A percentile compares a stretch with the other conserved stretches of the same genome.
phyloP scores from a whole-genome alignment of 441 rosid genomes.

The Erodium moschatum region DNA sequence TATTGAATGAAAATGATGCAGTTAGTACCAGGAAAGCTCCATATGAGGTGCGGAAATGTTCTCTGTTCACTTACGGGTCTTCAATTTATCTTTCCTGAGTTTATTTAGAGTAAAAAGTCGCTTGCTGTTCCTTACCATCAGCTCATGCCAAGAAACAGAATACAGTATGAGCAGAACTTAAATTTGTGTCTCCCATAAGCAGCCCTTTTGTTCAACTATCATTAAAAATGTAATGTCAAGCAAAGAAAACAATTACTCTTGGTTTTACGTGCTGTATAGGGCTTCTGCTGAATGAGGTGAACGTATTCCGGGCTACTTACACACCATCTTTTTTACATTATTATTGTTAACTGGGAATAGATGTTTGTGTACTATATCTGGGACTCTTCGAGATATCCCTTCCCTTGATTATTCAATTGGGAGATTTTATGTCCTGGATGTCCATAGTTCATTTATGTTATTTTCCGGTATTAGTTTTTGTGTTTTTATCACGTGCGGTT shows the following conservation, averaged over 20 bases:
- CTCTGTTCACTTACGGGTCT: constrained; percentile 12
- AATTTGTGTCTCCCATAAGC: not conserved
- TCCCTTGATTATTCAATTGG: not conserved
- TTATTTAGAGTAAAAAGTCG: not conserved
- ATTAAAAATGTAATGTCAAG: not conserved
- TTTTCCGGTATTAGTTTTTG: too few relatives aligned
- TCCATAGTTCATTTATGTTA: too few relatives aligned
- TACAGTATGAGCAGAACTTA: not conserved
- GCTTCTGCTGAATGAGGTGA: constrained; percentile 4
- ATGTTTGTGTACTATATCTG: not conserved
- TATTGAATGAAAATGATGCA: constrained; percentile 96
- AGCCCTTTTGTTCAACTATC: not conserved
- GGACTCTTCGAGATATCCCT: not conserved
- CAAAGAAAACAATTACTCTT: not conserved
- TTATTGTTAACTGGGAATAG: not conserved
- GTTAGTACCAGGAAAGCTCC: constrained; percentile 95
- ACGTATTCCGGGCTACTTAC: not conserved
- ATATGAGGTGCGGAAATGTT: constrained; percentile 54
- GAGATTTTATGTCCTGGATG: too few relatives aligned
- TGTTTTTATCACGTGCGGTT: too few relatives aligned
- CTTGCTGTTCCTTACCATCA: not conserved
- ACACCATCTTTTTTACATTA: not conserved
- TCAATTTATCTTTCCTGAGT: not conserved
- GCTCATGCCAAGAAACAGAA: not conserved
- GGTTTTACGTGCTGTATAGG: not conserved